A percentile compares a stretch with the other conserved stretches of the same genome.
phyloP scores from a whole-genome alignment of 2,329 filamentous ascomycete genomes.

The Didymella arachidicola region DNA sequence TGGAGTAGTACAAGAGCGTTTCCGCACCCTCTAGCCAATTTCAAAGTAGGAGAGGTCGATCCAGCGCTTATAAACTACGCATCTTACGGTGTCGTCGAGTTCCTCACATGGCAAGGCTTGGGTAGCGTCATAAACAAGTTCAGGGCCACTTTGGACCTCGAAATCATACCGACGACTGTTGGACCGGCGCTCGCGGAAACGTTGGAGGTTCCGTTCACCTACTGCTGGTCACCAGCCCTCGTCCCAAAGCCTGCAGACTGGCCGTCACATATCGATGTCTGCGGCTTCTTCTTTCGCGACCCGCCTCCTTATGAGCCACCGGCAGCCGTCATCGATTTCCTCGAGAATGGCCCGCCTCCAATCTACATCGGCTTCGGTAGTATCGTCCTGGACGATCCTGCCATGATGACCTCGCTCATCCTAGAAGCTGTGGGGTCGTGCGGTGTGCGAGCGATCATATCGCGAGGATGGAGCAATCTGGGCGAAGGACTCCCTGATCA shows the following conservation, averaged over 20 bases:
- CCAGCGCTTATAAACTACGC: constrained; percentile 51
- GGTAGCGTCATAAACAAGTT: constrained; percentile 58
- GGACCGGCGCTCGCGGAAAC: constrained; percentile 50
- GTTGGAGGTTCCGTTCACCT: constrained; percentile 54
- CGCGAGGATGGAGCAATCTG: constrained; percentile 60
- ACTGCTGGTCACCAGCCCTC: constrained; percentile 56
- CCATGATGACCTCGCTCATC: constrained; percentile 54
- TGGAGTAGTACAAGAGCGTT: constrained; percentile 57
- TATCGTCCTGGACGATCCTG: constrained; percentile 62
- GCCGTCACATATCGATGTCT: constrained; percentile 38
- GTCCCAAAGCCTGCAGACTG: constrained; percentile 33
- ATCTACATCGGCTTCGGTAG: constrained; percentile 66
- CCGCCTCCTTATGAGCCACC: constrained; percentile 51
- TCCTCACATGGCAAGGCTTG: constrained; percentile 59
- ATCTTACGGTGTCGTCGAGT: constrained; percentile 57
- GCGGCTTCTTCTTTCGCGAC: constrained; percentile 58
- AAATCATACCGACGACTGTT: constrained; percentile 47
- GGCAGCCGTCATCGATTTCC: constrained; percentile 52
- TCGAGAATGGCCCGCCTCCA: constrained; percentile 59
- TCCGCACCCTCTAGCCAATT: constrained; percentile 60
- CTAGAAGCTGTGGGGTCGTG: constrained; percentile 54
- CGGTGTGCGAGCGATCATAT: constrained; percentile 59
- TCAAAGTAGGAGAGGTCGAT: constrained; percentile 47
- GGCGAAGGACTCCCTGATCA: constrained; percentile 16
- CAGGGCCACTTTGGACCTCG: constrained; percentile 52